phyloP scores from a whole-genome alignment of 805 yeast species.

The Maudiozyma serrabonitensis region DNA sequence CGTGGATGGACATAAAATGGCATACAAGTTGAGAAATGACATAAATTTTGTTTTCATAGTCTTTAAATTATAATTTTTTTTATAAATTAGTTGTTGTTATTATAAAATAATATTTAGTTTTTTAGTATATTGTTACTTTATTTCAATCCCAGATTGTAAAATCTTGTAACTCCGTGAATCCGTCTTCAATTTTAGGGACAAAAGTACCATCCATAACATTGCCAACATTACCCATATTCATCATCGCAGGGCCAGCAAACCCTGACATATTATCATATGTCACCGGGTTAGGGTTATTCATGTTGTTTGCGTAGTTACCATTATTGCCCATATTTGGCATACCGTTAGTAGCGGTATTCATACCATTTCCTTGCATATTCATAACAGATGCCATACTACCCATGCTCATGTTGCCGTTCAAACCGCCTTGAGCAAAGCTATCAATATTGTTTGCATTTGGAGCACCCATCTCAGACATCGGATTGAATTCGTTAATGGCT shows the following conservation, averaged over 20 bases:
- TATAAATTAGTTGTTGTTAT: background rate
- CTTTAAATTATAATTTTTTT: background rate
- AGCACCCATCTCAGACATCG: background rate
- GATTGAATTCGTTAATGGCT: slow-evolving; percentile 11
- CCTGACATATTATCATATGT: background rate
- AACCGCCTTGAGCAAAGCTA: background rate
- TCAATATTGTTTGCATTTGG: background rate
- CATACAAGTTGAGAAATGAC: too few relatives aligned
- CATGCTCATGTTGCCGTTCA: background rate
- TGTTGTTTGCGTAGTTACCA: background rate
- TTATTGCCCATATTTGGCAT: background rate
- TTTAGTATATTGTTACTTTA: background rate
- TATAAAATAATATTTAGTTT: background rate
- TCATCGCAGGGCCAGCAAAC: background rate
- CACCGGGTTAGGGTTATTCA: background rate
- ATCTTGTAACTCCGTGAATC: slow-evolving; percentile 24
- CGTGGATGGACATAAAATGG: too few relatives aligned
- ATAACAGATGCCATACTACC: background rate
- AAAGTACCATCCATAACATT: slow-evolving; percentile 1
- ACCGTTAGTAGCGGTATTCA: background rate
- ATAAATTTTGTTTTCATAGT: too few relatives aligned
- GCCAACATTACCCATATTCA: background rate
- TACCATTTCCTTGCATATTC: slow-evolving; percentile 1
- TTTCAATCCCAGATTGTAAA: slow-evolving; percentile 24
- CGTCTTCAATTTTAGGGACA: slow-evolving; percentile 13